Percentiles rank a stretch among this genome's conserved stretches.
These are phyloP conservation scores for Tuctoria greenei DNA, from an alignment of 176 grass and related monocot genomes.

Conservation along the genomic window DNA sequence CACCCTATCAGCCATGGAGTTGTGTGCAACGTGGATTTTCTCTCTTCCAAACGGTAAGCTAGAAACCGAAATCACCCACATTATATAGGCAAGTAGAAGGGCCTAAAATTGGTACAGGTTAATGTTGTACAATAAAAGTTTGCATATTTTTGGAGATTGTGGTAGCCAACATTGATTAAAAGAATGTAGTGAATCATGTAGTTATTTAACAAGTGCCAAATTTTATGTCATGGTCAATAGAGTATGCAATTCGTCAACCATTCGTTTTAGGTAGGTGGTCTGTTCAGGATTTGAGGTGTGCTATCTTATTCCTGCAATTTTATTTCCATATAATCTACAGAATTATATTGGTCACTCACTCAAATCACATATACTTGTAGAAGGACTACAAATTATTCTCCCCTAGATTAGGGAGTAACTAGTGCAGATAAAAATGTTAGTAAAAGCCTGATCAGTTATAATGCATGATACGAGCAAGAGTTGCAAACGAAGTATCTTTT, in stretches of 20 bases:
- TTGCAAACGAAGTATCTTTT: background rate
- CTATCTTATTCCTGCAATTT: background rate
- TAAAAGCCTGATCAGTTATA: background rate
- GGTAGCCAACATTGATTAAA: background rate
- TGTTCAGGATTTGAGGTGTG: background rate
- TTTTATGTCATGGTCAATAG: background rate
- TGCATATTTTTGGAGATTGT: background rate
- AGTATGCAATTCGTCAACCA: background rate
- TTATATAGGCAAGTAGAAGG: constrained; percentile 26
- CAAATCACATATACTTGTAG: background rate
- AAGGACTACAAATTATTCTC: too few relatives aligned
- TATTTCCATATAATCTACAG: background rate
- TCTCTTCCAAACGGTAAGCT: background rate
- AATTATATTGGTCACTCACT: background rate
- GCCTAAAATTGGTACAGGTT: background rate
- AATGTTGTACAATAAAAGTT: background rate
- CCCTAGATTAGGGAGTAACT: too few relatives aligned
- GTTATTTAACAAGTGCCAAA: background rate
- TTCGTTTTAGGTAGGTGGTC: background rate
- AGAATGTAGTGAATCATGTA: background rate
- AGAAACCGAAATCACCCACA: background rate
- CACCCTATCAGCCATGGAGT: constrained; percentile 2
- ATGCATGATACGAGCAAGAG: background rate
- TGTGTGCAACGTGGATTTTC: background rate
- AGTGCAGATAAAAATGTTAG: background rate